Conservation (phyloP, 441 rosid genomes). For the Aleurites moluccanus region DNA sequence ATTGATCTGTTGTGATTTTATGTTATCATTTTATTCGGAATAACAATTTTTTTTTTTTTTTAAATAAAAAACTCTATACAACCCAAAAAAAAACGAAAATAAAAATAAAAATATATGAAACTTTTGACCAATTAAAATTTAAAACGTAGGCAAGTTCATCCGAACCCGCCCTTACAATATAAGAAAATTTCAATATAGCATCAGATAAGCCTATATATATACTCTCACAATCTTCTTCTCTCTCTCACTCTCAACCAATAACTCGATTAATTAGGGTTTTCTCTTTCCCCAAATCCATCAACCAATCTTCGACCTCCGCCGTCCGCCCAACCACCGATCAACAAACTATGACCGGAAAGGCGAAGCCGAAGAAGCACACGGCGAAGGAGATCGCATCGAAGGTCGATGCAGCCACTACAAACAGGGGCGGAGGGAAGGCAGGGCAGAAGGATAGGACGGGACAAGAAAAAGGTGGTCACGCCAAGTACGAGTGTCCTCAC, state of each 20-base stretch:
- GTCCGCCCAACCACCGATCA: background rate
- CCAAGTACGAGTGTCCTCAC: conserved; percentile 91
- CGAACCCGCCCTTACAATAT: background rate
- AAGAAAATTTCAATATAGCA: too few relatives aligned
- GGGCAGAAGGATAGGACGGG: conserved; percentile 78
- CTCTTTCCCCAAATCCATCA: background rate
- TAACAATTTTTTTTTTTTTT: too few relatives aligned
- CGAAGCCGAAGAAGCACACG: conserved; percentile 99
- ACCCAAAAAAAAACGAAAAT: too few relatives aligned
- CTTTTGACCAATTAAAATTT: background rate
- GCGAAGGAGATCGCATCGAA: conserved; percentile 89
- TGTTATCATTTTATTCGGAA: too few relatives aligned
- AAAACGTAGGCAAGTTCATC: background rate
- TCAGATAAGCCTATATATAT: too few relatives aligned
- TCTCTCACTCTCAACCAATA: background rate
- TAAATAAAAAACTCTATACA: too few relatives aligned
- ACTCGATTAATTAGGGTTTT: background rate
- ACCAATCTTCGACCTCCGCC: background rate
- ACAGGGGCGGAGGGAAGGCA: conserved; percentile 92
- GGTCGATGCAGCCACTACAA: conserved; percentile 79
- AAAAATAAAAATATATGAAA: too few relatives aligned
- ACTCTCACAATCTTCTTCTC: background rate
- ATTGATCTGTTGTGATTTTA: too few relatives aligned
- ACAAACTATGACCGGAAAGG: conserved; percentile 81
- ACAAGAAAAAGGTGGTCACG: conserved; percentile 89